Evolutionary conservation across 495 filamentous ascomycete genomes (phyloP), one percentile per base, ranked within the genome.

Genomic region (Hypoxylon subgilvum): DNA sequence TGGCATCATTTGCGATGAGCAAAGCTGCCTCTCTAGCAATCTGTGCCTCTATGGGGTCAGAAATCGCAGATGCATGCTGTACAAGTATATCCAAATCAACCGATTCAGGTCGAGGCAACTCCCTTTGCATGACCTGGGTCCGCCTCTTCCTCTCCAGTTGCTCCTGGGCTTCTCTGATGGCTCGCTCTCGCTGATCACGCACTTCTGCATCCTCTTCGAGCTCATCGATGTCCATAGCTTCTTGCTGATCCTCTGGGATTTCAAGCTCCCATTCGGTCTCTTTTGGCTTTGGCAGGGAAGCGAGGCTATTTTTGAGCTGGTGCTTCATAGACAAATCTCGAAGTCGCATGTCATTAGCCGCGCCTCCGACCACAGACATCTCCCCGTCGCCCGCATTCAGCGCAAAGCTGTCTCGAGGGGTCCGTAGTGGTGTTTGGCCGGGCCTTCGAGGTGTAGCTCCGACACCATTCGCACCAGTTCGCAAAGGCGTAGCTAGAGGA

Each of bases 261-360:
- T 96, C 95, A 22, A 97, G 78, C 53, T 97, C 92, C 84, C 86
- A 96, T 54, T 96, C 92, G 0, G 84, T 87, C 56, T 94, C 88
- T 67, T 92, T 96, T 0, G 94, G 93, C 67, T 90, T 96, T 9
- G 94, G 94, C 18, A 98, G 81, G 2, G 88, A 79, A n/a, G 91
- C 82, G 34, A 98, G 83, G 61, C 87, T 84, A 38, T 82, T 77
- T 57, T 83, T 83, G 25, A 98, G 82, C 54, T 85, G 83, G 43
- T 90, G 82, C 17, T 84, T 86, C 50, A 85, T 72, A 18, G 87
- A 84, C 22, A 86, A 82, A 58, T 98, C 89, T 7, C 84, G 82
- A 57, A 90, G 76, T 66, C 84, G 87, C 35, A 89, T 77, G 43
- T 98, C 94, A 23, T 82, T 80, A 6, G 93, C 88, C 4, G 94